Evolutionary conservation across 345 rosid species (phyloP), one percentile per base, ranked within the genome.

Genomic region (Murraya koenigii): DNA sequence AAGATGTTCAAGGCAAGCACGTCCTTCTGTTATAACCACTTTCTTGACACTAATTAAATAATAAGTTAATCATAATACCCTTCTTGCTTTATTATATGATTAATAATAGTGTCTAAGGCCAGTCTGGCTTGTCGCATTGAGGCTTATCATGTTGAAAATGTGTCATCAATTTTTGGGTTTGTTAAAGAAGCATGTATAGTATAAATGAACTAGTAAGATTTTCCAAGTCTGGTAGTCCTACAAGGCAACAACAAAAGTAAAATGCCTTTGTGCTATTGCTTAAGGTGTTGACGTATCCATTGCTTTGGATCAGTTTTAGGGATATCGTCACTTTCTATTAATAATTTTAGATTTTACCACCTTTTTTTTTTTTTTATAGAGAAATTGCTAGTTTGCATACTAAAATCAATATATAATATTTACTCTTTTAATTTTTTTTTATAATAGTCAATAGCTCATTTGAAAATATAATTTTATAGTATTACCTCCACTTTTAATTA

Each of bases 1-100:
- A 69, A 85, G 74, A 77, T 76, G 78, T 71, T 62, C 72, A 75
- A 80, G 79, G 82, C 80, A 84, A 81, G 75, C 88, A 80, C 84
- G 82, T 85, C 82, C 23, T 8, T 6, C 3, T 9, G 15, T 28
- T 1, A 14, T 2, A 64, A 60, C 65, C 41, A 69, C 69, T 66
- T 55, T 23, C 32, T 59, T 39, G 13, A 59, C 26, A 17, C 30
- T 0, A 1, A 41, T 41, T 41, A 68, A 38, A 44, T 13, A 44
- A 44, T 44, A 11, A 44, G 17, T 39, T 39, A 66, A 20, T 9
- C 14, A 9, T 11, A 7, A 62, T 20, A 7, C 60, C 9, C 32
- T 9, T 26, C 66, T 62, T 60, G 35, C 66, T 28, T 26, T 13
- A 13, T 44, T 11, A 44, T 44, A 13, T 13, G 15, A 62, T 62